Percentiles rank a stretch among this genome's conserved stretches.
phyloP scores from a whole-genome alignment of 805 yeast species.

The Hanseniaspora nectarophila region DNA sequence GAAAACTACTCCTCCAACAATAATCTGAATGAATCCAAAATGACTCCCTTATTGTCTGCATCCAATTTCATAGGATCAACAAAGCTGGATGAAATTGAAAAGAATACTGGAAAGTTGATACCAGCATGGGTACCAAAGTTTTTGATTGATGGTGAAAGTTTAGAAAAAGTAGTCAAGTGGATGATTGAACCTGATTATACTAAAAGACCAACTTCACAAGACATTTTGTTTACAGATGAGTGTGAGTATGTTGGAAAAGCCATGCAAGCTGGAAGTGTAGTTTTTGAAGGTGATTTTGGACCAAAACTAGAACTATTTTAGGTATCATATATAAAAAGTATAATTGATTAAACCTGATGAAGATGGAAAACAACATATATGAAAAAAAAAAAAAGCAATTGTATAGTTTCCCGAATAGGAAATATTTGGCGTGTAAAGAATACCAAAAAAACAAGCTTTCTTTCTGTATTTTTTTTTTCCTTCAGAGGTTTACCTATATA shows the following conservation, averaged over 20 bases:
- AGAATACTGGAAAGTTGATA: constrained; percentile 26
- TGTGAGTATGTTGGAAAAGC: constrained; percentile 65
- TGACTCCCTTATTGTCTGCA: constrained; percentile 23
- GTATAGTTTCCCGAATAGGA: not conserved
- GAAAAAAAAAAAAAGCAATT: not conserved
- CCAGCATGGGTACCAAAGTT: constrained; percentile 86
- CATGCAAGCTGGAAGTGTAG: constrained; percentile 83
- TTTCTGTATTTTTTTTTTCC: no score
- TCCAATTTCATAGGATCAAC: constrained; percentile 23
- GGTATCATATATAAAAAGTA: not conserved
- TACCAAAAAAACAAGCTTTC: no score
- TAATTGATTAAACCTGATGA: not conserved
- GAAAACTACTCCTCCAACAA: constrained; percentile 11
- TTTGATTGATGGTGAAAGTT: constrained; percentile 55
- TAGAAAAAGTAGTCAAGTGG: constrained; percentile 72
- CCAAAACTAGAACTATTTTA: constrained; percentile 47
- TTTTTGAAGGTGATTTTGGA: constrained; percentile 92
- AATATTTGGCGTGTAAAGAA: not conserved
- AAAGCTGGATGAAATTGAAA: constrained; percentile 11
- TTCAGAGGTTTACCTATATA: not conserved
- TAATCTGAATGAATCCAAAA: constrained; percentile 20
- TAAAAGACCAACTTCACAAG: constrained; percentile 67
- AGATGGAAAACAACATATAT: no score
- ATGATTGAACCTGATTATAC: constrained; percentile 81
- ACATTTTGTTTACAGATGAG: constrained; percentile 59